Evolutionary conservation across 23 red algal genomes (phyloP), one percentile per base, ranked within the genome.

Genomic region (Gracilaria vermiculophylla): DNA sequence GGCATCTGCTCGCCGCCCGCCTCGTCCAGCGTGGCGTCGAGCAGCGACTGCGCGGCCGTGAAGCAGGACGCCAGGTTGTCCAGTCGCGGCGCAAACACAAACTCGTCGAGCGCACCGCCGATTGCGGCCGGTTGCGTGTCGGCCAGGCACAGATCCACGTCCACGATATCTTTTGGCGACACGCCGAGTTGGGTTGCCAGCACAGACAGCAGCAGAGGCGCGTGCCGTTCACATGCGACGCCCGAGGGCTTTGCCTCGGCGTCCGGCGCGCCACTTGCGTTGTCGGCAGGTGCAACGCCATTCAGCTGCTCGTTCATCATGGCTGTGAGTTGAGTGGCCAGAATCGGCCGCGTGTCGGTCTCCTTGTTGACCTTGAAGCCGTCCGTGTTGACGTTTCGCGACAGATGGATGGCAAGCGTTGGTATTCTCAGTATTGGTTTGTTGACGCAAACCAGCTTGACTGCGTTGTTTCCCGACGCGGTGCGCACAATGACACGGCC

Each of bases 381-480:
- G 8, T 83, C 89, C 19, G 88, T 75, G 27, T 93, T 88, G 4
- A 93, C 81, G n/a, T 88, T 78, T 28, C 94, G 88, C 19, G 85
- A 82, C 49, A 96, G 64, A 56, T 96, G 94, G 24, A 96, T 96
- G 49, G 94, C 94, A 40, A 96, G 82, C 20, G 75, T 92, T 44
- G 94, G 94, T 31, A 96, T 88, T 58, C 94, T 62, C 67, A 96
- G 42, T 9, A 96, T 77, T 23, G 94, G 81, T 23, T 72, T 33
- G 10, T 31, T 16, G 1, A 96, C 65, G 20, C 47, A 77, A 13
- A 96, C 88, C n/a, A 96, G 82, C 12, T 70, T 70, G 40, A 76
- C 24, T n/a, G 27, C 52, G 24, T 54, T 21, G 21, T 79, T 79
- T 12, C 66, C 75, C 2, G 45, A 34, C 15, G 36, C 1, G 42